A percentile compares a stretch with the other conserved stretches of the same genome.
These are phyloP conservation scores for Apiospora aurea DNA, from an alignment of 2,329 filamentous ascomycete species.

Conservation along the genomic window DNA sequence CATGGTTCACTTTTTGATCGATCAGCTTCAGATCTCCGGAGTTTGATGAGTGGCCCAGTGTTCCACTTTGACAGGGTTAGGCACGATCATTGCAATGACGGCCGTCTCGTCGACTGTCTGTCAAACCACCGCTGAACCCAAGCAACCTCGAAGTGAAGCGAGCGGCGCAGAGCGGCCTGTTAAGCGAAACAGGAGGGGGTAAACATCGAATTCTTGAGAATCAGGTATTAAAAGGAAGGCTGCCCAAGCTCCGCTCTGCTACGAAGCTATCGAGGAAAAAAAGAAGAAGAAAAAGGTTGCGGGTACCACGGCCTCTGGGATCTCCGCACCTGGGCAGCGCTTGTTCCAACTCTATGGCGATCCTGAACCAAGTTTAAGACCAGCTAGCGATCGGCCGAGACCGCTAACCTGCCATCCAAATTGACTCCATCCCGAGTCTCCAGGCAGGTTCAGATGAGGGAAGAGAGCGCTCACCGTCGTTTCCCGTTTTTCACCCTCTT, in stretches of 20 bases:
- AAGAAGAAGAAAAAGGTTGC: not conserved
- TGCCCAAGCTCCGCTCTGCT: constrained; percentile 16
- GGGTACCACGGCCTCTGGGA: not conserved
- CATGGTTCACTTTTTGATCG: not conserved
- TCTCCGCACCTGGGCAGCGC: not conserved
- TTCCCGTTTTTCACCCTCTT: not conserved
- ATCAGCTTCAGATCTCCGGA: constrained; percentile 3
- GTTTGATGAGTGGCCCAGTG: not conserved
- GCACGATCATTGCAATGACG: not conserved
- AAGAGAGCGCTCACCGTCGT: constrained; percentile 14
- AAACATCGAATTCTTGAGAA: not conserved
- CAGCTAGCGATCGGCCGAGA: not conserved
- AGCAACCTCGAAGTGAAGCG: constrained; percentile 7
- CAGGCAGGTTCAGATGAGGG: not conserved
- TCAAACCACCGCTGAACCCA: not conserved
- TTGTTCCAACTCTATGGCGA: constrained; percentile 10
- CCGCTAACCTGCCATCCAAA: constrained; percentile 9
- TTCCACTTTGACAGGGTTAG: constrained; percentile 10
- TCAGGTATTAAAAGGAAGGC: not conserved
- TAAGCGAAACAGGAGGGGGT: not conserved
- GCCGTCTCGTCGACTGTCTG: not conserved
- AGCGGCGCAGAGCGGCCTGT: not conserved
- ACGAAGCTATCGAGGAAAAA: not conserved
- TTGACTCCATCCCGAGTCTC: constrained; percentile 13
- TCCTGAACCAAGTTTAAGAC: constrained; percentile 13